Evolutionary conservation across 306 rosid genomes (phyloP), one percentile per base, ranked within the genome.

Genomic region (Gleditsia sinensis): DNA sequence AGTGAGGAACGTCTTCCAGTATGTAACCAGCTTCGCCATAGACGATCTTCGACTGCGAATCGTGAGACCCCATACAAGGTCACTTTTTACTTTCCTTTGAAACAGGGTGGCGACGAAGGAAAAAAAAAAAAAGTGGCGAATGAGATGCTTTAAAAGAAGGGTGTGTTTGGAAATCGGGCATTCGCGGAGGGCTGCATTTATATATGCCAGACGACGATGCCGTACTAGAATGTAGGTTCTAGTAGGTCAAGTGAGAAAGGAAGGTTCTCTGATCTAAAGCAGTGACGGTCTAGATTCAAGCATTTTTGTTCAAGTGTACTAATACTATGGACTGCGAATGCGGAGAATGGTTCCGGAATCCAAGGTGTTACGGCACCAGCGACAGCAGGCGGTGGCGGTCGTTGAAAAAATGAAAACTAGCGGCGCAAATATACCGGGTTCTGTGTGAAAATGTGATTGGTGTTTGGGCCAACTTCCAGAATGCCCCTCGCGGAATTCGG

Each of bases 1-100:
- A 82, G 69, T 86, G 97, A 77, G 97, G 97, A 71, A 91, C 90
- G 69, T 91, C 97, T 46, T 91, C 89, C 11, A 91, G 92, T 3
- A 88, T 64, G 34, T 86, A 91, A 59, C 87, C 90, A 40, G 78
- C 71, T 6, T 62, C 68, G 49, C 68, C 68, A 20, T 37, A 32
- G 49, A 62, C 50, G 32, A 37, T 62, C 50, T 62, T 62, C 68
- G 37, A 20, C 32, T 36, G 68, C 50, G 68, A 62, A 62, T 62
- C 68, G 30, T 4, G 17, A 37, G 49, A 62, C 5, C 32, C 49
- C 68, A 62, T 62, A 8, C 64, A 57, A 7, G 2, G 28, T 57
- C 36, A 37, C 34, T 30, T 9, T n/a, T 58, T 27, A n/a, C n/a
- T 27, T 28, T 30, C 9, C 65, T n/a, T n/a, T n/a, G 14, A 33